Evolutionary conservation across 169 alveolate genomes (phyloP), one percentile per base, ranked within the genome.

Genomic region (Plasmodium malariae): DNA sequence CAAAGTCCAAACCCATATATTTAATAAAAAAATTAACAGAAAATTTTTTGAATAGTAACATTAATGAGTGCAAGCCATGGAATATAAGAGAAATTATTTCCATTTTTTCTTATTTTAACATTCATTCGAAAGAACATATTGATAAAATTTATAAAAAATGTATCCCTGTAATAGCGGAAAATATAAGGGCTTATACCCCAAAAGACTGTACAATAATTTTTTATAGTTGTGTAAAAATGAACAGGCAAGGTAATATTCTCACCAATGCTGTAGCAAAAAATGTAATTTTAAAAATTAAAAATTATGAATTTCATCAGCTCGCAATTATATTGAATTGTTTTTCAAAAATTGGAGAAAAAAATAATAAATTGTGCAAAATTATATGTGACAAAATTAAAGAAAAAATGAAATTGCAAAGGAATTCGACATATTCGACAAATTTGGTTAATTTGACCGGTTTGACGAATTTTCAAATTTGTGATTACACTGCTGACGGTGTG

Each of bases 31-130:
- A 32, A n/a, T 57, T 83, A 28, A 0, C 91, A 2, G 73, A 65
- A 71, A 26, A 28, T 37, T 68, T 83, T 70, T 37, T 83, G n/a
- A 49, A 54, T 17, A 51, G 40, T 59, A 26, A 57, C 28, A 17
- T 30, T 30, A 30, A 49, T 4, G 24, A 45, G 14, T 0, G 17
- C 40, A 30, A 43, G 48, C 91, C 91, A 21, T 83, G 91, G 91
- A 24, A 68, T 48, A 55, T 83, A 28, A 54, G 91, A 45, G 91
- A 83, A 67, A 28, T 83, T 19, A 40, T 83, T 4, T 67, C 91
- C 12, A 83, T 83, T 19, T 83, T 32, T 70, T 83, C 55, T 40
- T 83, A 36, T 70, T 54, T 83, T 37, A 67, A 70, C 48, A 83
- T 83, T 11, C 19, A 83, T 40, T 34, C 74, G 7, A 14, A 60